phyloP scores from a whole-genome alignment of 169 alveolate species.

The Plasmodium gallinaceum region DNA sequence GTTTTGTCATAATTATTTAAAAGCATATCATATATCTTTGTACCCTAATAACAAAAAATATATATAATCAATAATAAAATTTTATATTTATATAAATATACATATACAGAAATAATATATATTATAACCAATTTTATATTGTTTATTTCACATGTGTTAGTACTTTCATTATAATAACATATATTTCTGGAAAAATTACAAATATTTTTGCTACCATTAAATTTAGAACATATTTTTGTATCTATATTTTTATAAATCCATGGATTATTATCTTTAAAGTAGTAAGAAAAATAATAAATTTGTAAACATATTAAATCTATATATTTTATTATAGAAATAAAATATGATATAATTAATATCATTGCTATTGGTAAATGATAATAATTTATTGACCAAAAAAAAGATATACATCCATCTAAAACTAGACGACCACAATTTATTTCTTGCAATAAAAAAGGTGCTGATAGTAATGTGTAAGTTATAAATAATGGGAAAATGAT shows the following conservation, averaged over 20 bases:
- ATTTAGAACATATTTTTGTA: conserved; percentile 49
- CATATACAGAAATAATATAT: neutral
- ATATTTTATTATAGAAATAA: conserved; percentile 46
- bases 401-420: conserved; percentile 62
- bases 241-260: conserved; percentile 60
- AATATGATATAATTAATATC: conserved; percentile 34
- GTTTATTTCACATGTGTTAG: conserved; percentile 32
- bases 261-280: conserved; percentile 16
- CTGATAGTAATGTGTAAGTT: conserved; percentile 22
- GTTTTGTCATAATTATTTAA: conserved; percentile 31
- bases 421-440: conserved; percentile 57
- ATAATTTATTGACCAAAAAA: conserved; percentile 28
- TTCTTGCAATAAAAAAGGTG: conserved; percentile 63
- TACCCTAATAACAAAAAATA: conserved; percentile 22
- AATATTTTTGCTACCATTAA: conserved; percentile 48
- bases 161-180: conserved; percentile 39
- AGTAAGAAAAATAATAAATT: conserved; percentile 18
- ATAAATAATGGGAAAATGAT: conserved; percentile 52
- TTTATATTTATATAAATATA: neutral
- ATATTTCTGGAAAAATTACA: conserved; percentile 43
- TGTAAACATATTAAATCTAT: conserved; percentile 42
- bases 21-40: conserved; percentile 48
- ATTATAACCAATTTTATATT: conserved; percentile 35
- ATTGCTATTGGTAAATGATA: conserved; percentile 46
- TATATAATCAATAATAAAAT: neutral